phyloP scores from a whole-genome alignment of 2,329 filamentous ascomycete genomes.

The Parasarocladium wereldwijsianum region DNA sequence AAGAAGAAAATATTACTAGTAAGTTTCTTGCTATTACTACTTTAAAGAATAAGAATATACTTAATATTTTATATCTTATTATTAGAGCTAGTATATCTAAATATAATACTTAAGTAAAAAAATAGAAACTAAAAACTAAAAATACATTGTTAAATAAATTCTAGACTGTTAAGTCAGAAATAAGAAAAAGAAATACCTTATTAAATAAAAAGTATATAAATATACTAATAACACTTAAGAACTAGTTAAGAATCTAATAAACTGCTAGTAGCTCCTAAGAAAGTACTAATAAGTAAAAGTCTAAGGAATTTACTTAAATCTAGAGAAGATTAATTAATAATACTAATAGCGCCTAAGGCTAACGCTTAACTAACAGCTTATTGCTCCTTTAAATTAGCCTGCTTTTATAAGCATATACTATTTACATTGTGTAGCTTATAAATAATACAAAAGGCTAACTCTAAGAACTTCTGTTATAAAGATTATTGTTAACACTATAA shows the following conservation, averaged over 20 bases:
- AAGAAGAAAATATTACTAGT: slow-evolving; percentile 7
- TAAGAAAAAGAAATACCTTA: slow-evolving; percentile 8
- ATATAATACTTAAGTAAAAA: slow-evolving; percentile 4
- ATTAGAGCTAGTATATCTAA: slow-evolving; percentile 5
- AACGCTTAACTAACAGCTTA: too few species aligned
- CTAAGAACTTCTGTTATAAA: neutral
- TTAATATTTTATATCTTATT: slow-evolving; percentile 9
- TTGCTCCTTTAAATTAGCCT: too few species aligned
- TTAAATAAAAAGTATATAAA: slow-evolving; percentile 8
- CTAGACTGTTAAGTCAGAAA: too few species aligned
- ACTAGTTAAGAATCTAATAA: slow-evolving; percentile 5
- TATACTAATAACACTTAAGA: slow-evolving; percentile 8
- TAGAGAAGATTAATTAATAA: too few species aligned
- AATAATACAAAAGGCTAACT: neutral
- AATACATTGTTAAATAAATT: slow-evolving; percentile 1
- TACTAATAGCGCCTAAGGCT: neutral
- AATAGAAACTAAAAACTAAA: slow-evolving; percentile 1
- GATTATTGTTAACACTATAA: too few species aligned
- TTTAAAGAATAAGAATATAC: slow-evolving; percentile 4
- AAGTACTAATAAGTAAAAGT: too few species aligned
- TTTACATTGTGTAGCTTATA: too few species aligned
- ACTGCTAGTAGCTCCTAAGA: too few species aligned
- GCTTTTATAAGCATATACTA: too few species aligned
- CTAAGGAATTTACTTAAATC: too few species aligned
- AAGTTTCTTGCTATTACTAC: slow-evolving; percentile 6